phyloP scores from a whole-genome alignment of 345 rosid species.

The Eutrema yunnanense region DNA sequence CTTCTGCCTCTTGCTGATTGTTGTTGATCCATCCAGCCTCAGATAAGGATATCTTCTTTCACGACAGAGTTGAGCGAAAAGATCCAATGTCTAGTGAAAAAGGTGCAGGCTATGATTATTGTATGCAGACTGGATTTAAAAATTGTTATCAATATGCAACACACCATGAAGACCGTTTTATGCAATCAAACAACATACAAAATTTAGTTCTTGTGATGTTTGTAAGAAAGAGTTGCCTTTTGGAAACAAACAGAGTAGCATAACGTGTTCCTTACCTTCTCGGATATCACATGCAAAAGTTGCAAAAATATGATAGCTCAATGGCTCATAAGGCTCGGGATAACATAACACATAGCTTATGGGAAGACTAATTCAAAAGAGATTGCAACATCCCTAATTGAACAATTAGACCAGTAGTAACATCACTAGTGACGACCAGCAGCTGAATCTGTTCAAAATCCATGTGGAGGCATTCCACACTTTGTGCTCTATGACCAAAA shows the following conservation, averaged over 20 bases:
- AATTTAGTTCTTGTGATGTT: neutral
- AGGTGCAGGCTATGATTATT: constrained; percentile 14
- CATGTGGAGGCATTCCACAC: neutral
- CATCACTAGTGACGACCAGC: neutral
- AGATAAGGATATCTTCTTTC: constrained; percentile 93
- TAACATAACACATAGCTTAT: constrained; percentile 8
- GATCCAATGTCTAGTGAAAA: constrained; percentile 80
- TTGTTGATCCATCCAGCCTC: constrained; percentile 92
- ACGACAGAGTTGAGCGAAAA: constrained; percentile 92
- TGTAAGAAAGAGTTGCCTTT: constrained; percentile 1
- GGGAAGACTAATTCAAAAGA: constrained; percentile 3
- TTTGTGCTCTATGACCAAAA: neutral
- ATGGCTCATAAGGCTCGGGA: constrained; percentile 2
- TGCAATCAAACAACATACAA: constrained; percentile 4
- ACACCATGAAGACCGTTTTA: constrained; percentile 1
- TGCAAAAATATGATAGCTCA: neutral
- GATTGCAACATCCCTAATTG: neutral
- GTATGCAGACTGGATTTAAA: constrained; percentile 1
- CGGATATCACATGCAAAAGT: constrained; percentile 2
- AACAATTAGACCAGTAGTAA: neutral
- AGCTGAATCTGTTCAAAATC: constrained; percentile 11
- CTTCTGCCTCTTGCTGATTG: constrained; percentile 95
- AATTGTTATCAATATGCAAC: neutral
- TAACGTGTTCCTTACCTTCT: neutral
- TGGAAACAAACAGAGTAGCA: neutral